Base-by-base conservation (phyloP, 140 eudicot genomes). In the Flaveria floridana region DNA sequence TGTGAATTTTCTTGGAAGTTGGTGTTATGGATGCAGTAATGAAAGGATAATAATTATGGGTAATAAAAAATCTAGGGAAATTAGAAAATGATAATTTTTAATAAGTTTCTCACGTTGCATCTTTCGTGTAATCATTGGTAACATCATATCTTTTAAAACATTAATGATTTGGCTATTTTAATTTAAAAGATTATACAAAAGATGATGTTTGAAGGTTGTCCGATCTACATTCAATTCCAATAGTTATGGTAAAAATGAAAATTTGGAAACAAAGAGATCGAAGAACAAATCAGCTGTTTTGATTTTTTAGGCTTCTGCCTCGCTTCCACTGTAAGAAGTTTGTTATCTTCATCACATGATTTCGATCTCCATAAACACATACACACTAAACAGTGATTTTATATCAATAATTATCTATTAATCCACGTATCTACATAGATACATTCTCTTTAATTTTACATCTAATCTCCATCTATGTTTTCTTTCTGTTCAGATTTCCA, bases 281-380 rank as follows among this genome's bases (percentile, higher is more conserved):
- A 46, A 61, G 71, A 61, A 74, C 4, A 59, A 12, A 76, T 41
- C 58, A 76, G 58, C 74, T 65, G 20, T 42, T 39, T 41, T 69
- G 75, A 56, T 55, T 53, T 23, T 58, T 67, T 18, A 76, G 81
- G 75, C 70, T 65, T 37, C 69, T 12, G 21, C 25, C 28, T 76
- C 81, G 81, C 37, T 56, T 65, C 51, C 55, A 75, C 73, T 34
- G 23, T 47, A 37, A 28, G 6, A 53, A 55, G 61, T 67, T 76
- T 16, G 59, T 76, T 76, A 13, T 68, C 44, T 9, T 41, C 57
- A 18, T 19, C 68, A 57, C 41, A 63, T 63, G 21, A 73, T 39
- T 6, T 55, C 16, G 6, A 52, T 71, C 47, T 55, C 75, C 53
- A 51, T 51, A 57, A 71, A 52, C 46, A 16, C 15, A 30, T 30